Percentiles rank a stretch among this genome's conserved stretches.
These are phyloP conservation scores for Carallia brachiata DNA, from an alignment of 345 rosid genomes.

Conservation along the genomic window DNA sequence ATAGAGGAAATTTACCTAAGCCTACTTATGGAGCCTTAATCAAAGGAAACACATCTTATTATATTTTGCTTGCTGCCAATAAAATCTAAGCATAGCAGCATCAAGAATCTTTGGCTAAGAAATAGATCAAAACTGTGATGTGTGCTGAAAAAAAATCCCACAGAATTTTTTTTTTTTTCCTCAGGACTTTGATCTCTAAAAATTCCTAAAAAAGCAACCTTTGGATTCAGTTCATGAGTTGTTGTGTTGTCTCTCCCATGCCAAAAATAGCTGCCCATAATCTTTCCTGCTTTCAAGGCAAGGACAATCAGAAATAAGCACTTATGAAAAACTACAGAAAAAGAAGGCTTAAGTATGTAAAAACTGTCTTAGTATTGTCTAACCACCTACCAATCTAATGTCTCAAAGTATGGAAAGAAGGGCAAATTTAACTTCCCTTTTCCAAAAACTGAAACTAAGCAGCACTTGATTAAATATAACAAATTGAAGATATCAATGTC, in stretches of 20 bases:
- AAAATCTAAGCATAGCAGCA: neutral
- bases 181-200: slow-evolving; percentile 7
- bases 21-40: neutral
- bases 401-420: neutral
- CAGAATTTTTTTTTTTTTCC: neutral
- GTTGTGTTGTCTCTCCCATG: slow-evolving; percentile 79
- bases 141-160: neutral
- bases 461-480: too few species aligned
- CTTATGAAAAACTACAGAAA: neutral
- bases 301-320: slow-evolving; percentile 8
- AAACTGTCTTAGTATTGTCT: neutral
- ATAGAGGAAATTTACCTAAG: slow-evolving; percentile 26
- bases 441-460: neutral
- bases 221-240: slow-evolving; percentile 69
- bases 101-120: neutral
- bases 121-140: neutral
- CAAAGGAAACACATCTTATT: neutral
- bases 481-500: too few species aligned
- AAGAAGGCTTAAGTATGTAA: neutral
- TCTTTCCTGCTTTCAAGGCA: slow-evolving; percentile 56
- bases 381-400: neutral
- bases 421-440: neutral
- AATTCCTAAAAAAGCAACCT: slow-evolving; percentile 41
- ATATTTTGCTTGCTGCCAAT: neutral
- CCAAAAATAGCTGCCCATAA: slow-evolving; percentile 72